Conservation (phyloP, 805 yeast species). For the Priceomyces castillae region DNA sequence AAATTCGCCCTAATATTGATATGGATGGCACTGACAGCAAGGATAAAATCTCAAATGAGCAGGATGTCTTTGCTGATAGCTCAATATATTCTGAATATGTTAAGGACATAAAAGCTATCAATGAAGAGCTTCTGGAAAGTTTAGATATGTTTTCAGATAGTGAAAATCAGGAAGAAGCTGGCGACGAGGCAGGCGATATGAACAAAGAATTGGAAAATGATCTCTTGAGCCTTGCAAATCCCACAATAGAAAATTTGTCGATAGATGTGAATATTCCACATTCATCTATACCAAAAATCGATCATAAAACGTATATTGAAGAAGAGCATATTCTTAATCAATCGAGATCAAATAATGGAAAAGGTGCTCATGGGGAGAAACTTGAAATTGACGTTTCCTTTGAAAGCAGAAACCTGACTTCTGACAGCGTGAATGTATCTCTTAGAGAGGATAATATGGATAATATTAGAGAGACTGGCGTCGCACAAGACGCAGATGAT, state of each 20-base stretch:
- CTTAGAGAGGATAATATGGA: background rate
- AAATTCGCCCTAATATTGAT: too few relatives aligned
- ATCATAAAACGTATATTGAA: background rate
- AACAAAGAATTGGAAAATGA: background rate
- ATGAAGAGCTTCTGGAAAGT: slow-evolving; percentile 10
- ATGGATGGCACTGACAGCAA: background rate
- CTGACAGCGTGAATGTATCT: background rate
- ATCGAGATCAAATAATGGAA: too few relatives aligned
- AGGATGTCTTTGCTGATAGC: background rate
- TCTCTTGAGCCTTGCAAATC: slow-evolving; percentile 1
- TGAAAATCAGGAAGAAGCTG: background rate
- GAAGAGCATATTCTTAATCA: background rate
- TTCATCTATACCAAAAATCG: background rate
- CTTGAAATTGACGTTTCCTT: too few relatives aligned
- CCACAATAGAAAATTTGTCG: background rate
- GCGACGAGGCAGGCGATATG: background rate
- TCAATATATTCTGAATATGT: slow-evolving; percentile 13
- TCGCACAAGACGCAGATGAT: too few relatives aligned
- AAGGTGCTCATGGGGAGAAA: too few relatives aligned
- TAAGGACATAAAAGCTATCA: slow-evolving; percentile 17
- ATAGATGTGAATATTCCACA: background rate
- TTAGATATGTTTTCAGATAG: background rate
- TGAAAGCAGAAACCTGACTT: too few relatives aligned
- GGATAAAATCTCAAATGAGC: background rate
- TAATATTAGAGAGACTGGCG: background rate